Base-by-base conservation (phyloP, 108 stramenopile species). In the Skeletonema marinoi region DNA sequence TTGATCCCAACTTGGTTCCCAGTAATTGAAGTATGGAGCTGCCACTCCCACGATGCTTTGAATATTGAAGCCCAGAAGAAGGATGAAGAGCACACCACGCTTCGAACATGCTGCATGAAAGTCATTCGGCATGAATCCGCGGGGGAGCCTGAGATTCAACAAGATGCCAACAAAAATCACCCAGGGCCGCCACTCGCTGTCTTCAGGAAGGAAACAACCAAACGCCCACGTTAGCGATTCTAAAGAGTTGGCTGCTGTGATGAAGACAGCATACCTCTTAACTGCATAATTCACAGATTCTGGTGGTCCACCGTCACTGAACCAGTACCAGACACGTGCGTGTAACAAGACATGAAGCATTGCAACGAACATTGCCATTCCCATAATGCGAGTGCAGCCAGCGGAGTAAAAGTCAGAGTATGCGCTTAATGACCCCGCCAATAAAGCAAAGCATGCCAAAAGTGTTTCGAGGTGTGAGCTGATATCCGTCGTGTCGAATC, bases 61-160 rank as follows among this genome's bases (percentile, higher is more conserved):
- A 11, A 94, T 74, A 74, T 89, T 81, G 76, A 91, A 94, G 5
- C 93, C 93, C 48, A 94, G 71, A 21, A 94, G 75, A 25, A 94
- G 84, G 64, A 92, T 92, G 74, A 92, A 94, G 44, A 94, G 78
- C 12, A 94, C 88, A 3, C 90, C 88, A 21, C 93, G 81, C 66
- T 94, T 90, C 65, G 88, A 83, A 65, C 85, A 86, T n/a, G 93
- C 90, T 21, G 91, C 93, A 70, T 92, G 87, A 85, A 94, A 94
- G 58, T 94, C 93, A 82, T 90, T 94, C n/a, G 87, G 83, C 78
- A 93, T 73, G 68, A 94, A 90, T 4, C 83, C 82, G 54, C 87
- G 48, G 3, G 93, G 93, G 10, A 94, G 64, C 44, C 93, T 85
- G 58, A 89, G 54, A 64, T 80, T 85, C 60, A 92, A 70, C 0